Base-by-base conservation (phyloP, 495 filamentous ascomycete genomes). In the Xylaria nigripes region DNA sequence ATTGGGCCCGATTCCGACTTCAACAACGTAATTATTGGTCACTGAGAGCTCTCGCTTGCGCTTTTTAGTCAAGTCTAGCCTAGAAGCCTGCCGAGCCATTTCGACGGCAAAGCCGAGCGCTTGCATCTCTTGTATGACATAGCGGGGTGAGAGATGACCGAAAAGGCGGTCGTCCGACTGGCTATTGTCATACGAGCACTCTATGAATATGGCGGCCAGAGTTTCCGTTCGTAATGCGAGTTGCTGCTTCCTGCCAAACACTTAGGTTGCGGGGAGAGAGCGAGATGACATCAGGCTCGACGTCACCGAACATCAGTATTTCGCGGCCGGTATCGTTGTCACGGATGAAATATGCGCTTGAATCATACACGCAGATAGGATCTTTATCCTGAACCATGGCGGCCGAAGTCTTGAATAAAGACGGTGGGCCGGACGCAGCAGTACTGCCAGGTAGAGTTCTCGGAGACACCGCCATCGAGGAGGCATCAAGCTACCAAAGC, bases 291-390 rank as follows among this genome's bases (percentile, higher is more conserved):
- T 98, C 93, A 8, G 93, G 91, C 64, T 98, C 93, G 32, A 97
- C 85, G 61, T 98, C 93, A 38, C 93, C 93, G 64, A 95, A 97
- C 52, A 98, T 84, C 42, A 98, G 81, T 22, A 96, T 79, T 70
- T 96, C 90, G 40, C 75, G 74, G 1, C 83, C 80, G 0, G 81
- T 85, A 0, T 68, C 55, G 16, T 83, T 73, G 49, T 90, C 84
- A 15, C 87, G 86, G 56, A 98, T 82, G 69, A 98, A 96, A 67
- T 87, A 98, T 0, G 87, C 93, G 2, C 89, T 89, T 64, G 86
- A 91, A 65, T 98, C 90, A 44, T 81, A 80, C 0, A 86, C 82
- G 47, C 82, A 91, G 44, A 60, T 65, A 15, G 72, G 64, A 56
- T 77, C 77, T 24, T 62, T 50, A 18, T 67, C 66, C 16, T 55